A percentile compares a stretch with the other conserved stretches of the same genome.
These are phyloP conservation scores for Aspergillus haitiensis DNA, from an alignment of 495 filamentous ascomycete genomes.

Conservation along the genomic window DNA sequence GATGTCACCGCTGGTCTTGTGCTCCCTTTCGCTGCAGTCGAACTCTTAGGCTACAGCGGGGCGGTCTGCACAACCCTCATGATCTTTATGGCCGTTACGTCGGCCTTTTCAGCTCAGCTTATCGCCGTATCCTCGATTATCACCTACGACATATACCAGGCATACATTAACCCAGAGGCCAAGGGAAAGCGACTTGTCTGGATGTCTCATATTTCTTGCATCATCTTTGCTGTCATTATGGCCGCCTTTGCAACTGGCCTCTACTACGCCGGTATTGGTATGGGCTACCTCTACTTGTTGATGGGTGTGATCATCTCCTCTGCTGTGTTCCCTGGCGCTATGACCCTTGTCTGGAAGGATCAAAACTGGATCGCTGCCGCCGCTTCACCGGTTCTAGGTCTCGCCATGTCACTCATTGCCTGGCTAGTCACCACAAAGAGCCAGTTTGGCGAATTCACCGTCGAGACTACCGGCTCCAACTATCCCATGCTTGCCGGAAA, in stretches of 20 bases:
- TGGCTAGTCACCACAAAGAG: slow-evolving; percentile 90
- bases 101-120: slow-evolving; percentile 82
- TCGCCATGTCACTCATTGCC: slow-evolving; percentile 73
- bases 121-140: slow-evolving; percentile 92
- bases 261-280: slow-evolving; percentile 66
- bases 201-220: slow-evolving; percentile 76
- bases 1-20: slow-evolving; percentile 88
- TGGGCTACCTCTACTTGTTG: slow-evolving; percentile 80
- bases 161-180: slow-evolving; percentile 55
- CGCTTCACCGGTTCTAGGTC: slow-evolving; percentile 72
- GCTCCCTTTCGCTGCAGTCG: slow-evolving; percentile 83
- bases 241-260: slow-evolving; percentile 82
- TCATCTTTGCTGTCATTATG: slow-evolving; percentile 78
- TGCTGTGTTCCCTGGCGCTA: slow-evolving; percentile 78
- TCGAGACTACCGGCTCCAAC: slow-evolving; percentile 76
- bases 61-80: slow-evolving; percentile 81
- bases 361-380: slow-evolving; percentile 80
- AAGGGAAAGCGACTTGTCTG: slow-evolving; percentile 80
- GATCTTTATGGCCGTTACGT: slow-evolving; percentile 96
- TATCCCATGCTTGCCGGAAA: slow-evolving; percentile 92
- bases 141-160: slow-evolving; percentile 89
- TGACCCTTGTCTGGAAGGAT: slow-evolving; percentile 78
- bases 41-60: slow-evolving; percentile 85
- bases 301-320: slow-evolving; percentile 92
- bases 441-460: slow-evolving; percentile 69